Conservation (phyloP, 768 basidiomycete species). For the Mycena epipterygia region DNA sequence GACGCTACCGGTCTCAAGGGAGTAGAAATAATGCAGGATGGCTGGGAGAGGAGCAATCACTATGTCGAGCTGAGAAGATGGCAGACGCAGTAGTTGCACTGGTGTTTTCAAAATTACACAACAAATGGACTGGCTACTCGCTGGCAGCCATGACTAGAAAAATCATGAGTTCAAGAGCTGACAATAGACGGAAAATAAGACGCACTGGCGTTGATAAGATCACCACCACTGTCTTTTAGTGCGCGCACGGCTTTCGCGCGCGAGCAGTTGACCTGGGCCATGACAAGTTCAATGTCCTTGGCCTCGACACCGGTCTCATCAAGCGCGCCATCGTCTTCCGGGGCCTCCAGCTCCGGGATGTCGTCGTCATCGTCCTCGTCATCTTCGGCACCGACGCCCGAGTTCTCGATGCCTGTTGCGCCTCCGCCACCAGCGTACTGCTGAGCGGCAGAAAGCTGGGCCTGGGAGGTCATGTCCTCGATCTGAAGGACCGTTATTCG, state of each 20-base stretch:
- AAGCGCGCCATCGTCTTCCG: constrained; percentile 84
- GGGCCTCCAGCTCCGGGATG: constrained; percentile 85
- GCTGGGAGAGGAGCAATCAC: constrained; percentile 93
- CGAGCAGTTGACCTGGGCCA: constrained; percentile 88
- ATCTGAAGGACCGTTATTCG: constrained; percentile 59
- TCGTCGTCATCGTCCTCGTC: constrained; percentile 84
- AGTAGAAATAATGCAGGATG: constrained; percentile 77
- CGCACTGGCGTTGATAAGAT: constrained; percentile 97
- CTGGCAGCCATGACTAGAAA: constrained; percentile 90
- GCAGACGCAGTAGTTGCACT: constrained; percentile 47
- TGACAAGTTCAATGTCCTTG: constrained; percentile 96
- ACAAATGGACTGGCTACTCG: constrained; percentile 67
- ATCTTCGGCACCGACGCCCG: constrained; percentile 60
- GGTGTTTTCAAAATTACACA: constrained; percentile 39
- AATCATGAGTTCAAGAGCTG: constrained; percentile 10
- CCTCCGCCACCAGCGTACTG: constrained; percentile 73
- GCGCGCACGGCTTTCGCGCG: constrained; percentile 93
- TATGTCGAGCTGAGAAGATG: constrained; percentile 84
- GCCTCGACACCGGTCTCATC: constrained; percentile 93
- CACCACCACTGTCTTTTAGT: constrained; percentile 92
- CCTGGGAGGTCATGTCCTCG: constrained; percentile 89
- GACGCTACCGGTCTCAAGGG: constrained; percentile 51
- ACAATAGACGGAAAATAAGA: constrained; percentile 42
- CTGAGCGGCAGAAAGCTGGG: constrained; percentile 83
- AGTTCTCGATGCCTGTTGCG: constrained; percentile 62